Evolutionary conservation across 2,329 filamentous ascomycete species (phyloP).

Genomic region (Xylariaceae sp.): DNA sequence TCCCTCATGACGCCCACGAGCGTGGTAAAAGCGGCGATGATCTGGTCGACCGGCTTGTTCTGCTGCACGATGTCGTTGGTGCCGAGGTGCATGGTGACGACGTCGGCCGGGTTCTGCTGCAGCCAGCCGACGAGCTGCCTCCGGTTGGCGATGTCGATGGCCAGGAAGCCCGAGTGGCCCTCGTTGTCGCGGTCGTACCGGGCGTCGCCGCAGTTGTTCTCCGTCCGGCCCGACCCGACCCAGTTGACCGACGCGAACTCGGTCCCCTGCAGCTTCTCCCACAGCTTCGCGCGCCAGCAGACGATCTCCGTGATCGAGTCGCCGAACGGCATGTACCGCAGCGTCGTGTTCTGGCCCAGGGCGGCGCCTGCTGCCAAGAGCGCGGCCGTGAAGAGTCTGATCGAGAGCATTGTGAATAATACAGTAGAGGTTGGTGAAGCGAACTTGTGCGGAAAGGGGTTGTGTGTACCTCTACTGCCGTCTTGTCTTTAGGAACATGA

Average conservation of each 20-base stretch:
- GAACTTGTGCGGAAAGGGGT: too few species aligned
- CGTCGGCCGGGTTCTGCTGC: conserved; percentile 36
- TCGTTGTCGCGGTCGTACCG: conserved; percentile 40
- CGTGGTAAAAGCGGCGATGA: conserved; percentile 37
- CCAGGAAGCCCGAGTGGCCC: conserved; percentile 39
- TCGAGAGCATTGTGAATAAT: conserved; percentile 23
- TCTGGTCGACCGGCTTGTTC: conserved; percentile 33
- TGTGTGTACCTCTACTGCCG: too few species aligned
- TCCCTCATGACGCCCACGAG: conserved; percentile 34
- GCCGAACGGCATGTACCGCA: conserved; percentile 38
- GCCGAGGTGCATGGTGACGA: conserved; percentile 41
- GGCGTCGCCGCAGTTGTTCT: conserved; percentile 33
- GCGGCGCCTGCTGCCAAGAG: conserved; percentile 16
- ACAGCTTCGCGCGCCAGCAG: conserved; percentile 39
- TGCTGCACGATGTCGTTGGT: conserved; percentile 40
- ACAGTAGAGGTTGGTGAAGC: too few species aligned
- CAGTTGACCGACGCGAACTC: conserved; percentile 35
- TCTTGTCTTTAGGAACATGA: too few species aligned
- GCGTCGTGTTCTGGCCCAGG: conserved; percentile 23
- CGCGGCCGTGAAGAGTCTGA: conserved; percentile 16
- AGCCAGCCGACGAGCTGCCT: conserved; percentile 40
- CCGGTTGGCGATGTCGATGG: conserved; percentile 38
- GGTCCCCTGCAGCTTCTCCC: conserved; percentile 36
- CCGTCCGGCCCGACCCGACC: conserved; percentile 30
- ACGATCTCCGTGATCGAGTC: conserved; percentile 40